Evolutionary conservation across 768 basidiomycete genomes (phyloP).

Genomic region (Lepiota venenata): DNA sequence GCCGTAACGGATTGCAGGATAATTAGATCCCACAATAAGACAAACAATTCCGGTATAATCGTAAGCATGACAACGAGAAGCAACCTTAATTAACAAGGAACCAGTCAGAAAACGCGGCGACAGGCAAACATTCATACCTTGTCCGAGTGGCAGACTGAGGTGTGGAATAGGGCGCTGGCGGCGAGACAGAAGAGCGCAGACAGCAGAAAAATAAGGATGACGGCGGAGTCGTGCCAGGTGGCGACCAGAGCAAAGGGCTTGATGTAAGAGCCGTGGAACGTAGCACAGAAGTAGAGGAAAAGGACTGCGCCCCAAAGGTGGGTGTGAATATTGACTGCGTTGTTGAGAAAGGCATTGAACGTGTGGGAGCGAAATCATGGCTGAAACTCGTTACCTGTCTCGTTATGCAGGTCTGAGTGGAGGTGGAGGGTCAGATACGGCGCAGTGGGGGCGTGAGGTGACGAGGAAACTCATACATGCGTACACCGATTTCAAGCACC

Average conservation of each 20-base stretch:
- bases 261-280: slow-evolving; percentile 51
- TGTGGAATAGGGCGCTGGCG: slow-evolving; percentile 73
- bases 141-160: slow-evolving; percentile 67
- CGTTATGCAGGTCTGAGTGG: slow-evolving; percentile 68
- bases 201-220: slow-evolving; percentile 61
- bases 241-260: slow-evolving; percentile 42
- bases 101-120: slow-evolving; percentile 17
- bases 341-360: slow-evolving; percentile 5
- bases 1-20: slow-evolving; percentile 74
- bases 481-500: slow-evolving; percentile 61
- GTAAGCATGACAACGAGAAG: slow-evolving; percentile 55
- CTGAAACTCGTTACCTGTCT: slow-evolving; percentile 47
- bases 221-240: slow-evolving; percentile 58
- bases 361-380: slow-evolving; percentile 11
- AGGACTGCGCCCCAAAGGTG: slow-evolving; percentile 70
- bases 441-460: slow-evolving; percentile 12
- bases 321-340: slow-evolving; percentile 79
- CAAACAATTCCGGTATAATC: slow-evolving; percentile 84
- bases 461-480: slow-evolving; percentile 46
- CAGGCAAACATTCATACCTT: slow-evolving; percentile 39
- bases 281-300: slow-evolving; percentile 52
- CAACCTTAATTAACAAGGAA: slow-evolving; percentile 39
- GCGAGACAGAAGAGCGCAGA: slow-evolving; percentile 74
- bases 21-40: slow-evolving; percentile 76
- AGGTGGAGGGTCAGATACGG: slow-evolving; percentile 15